Base-by-base conservation (phyloP, 2,329 filamentous ascomycete species). In the Fusarium mangiferae region DNA sequence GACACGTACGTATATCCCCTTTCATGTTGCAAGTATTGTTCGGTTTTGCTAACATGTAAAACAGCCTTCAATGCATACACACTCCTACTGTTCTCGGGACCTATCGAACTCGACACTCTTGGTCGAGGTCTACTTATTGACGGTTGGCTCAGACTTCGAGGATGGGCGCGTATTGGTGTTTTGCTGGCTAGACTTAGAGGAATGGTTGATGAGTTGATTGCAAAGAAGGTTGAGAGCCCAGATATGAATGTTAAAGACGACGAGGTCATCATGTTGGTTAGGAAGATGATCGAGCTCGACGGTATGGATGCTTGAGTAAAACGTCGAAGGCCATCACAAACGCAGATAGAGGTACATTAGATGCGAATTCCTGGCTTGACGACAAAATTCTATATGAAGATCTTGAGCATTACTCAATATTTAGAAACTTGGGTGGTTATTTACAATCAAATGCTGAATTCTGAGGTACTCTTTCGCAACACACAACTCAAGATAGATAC, bases 131-230 rank as follows among this genome's bases (percentile, higher is more conserved):
- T 99, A 24, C 85, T 98, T 7, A 94, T 99, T 7, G 96, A 98
- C 83, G 95, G 94, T 58, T 98, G 96, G 96, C 85, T 98, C 61
- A 82, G 87, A 41, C 84, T 99, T 38, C 89, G 94, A 30, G 96
- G 96, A 2, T 99, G 96, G 96, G 96, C 96, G 3, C 90, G 96
- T 52, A 96, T 99, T 72, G 96, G 96, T 36, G 96, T 98, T 18
- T 82, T 99, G 75, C 92, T 98, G 6, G 93, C 92, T 51, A 87
- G 96, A 71, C 83, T 99, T 75, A 88, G 96, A 72, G 91, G 91
- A 65, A 93, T 98, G 91, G 87, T 99, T 61, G 96, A 99, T 84
- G 90, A 92, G 74, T 87, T 97, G 70, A 89, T 99, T 78, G 93
- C 93, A 65, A 87, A 89, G 74, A 95, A 95, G 82, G 90, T 98